Conservation (phyloP, 2,329 filamentous ascomycete species). For the Boeremia lycopersici region DNA sequence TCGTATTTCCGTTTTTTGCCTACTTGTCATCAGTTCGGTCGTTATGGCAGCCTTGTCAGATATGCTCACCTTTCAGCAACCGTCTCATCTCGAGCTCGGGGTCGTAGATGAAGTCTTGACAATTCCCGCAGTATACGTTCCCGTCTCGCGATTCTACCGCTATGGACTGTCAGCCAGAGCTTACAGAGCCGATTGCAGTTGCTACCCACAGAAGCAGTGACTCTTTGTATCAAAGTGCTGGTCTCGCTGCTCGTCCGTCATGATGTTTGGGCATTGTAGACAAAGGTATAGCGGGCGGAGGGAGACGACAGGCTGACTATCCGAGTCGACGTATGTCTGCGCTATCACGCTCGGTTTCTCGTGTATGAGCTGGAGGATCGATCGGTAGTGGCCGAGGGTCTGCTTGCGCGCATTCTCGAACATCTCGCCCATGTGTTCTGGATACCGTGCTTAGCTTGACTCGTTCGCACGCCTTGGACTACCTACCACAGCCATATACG, state of each 20-base stretch:
- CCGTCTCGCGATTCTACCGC: constrained; percentile 80
- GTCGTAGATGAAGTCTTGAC: constrained; percentile 83
- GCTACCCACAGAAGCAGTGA: constrained; percentile 72
- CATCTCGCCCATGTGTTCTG: constrained; percentile 75
- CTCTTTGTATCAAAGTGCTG: constrained; percentile 72
- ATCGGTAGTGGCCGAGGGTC: constrained; percentile 74
- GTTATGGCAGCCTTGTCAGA: background rate
- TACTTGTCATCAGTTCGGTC: constrained; percentile 30
- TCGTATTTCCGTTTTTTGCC: constrained; percentile 77
- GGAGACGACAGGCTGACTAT: constrained; percentile 63
- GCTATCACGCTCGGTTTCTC: constrained; percentile 68
- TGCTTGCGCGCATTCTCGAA: constrained; percentile 71
- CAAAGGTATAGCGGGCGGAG: constrained; percentile 63
- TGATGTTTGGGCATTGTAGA: constrained; percentile 69
- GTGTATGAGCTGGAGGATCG: constrained; percentile 72
- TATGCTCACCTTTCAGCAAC: constrained; percentile 64
- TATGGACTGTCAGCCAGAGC: constrained; percentile 46
- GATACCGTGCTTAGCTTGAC: constrained; percentile 25
- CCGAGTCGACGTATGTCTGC: constrained; percentile 63
- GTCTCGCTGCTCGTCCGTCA: constrained; percentile 68
- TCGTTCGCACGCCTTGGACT: background rate
- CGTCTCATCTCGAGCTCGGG: constrained; percentile 78
- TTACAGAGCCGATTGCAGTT: constrained; percentile 1
- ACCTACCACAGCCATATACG: constrained; percentile 52
- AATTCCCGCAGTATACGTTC: constrained; percentile 79